Evolutionary conservation across 2,329 filamentous ascomycete genomes (phyloP).

Genomic region (Arthrobotrys conoides): DNA sequence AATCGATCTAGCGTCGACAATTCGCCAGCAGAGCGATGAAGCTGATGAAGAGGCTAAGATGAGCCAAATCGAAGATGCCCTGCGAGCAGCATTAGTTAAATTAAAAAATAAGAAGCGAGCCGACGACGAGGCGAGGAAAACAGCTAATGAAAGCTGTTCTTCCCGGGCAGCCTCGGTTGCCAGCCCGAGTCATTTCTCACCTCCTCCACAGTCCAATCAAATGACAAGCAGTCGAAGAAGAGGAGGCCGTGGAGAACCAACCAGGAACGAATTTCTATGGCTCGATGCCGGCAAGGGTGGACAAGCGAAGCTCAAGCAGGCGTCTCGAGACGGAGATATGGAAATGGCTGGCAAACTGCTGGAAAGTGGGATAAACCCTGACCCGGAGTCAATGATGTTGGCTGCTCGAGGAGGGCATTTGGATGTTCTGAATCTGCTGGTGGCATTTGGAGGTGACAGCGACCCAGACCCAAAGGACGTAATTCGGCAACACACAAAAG

Average conservation of each 20-base stretch:
- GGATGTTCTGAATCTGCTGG: slow-evolving; percentile 83
- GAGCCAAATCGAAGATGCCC: slow-evolving; percentile 74
- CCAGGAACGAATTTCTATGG: slow-evolving; percentile 64
- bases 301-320: slow-evolving; percentile 64
- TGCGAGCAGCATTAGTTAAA: slow-evolving; percentile 72
- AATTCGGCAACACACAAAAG: slow-evolving; percentile 60
- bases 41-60: slow-evolving; percentile 80
- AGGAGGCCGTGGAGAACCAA: slow-evolving; percentile 63
- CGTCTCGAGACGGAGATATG: slow-evolving; percentile 68
- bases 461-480: slow-evolving; percentile 70
- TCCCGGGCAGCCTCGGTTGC: slow-evolving; percentile 64
- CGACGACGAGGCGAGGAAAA: slow-evolving; percentile 63
- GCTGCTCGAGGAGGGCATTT: slow-evolving; percentile 93
- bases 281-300: slow-evolving; percentile 64
- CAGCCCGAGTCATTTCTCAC: slow-evolving; percentile 64
- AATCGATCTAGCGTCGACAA: slow-evolving; percentile 77
- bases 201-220: slow-evolving; percentile 61
- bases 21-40: slow-evolving; percentile 71
- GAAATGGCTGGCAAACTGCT: slow-evolving; percentile 64
- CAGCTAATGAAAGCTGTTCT: slow-evolving; percentile 62
- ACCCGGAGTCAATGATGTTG: slow-evolving; percentile 89
- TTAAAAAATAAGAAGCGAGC: slow-evolving; percentile 62
- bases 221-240: slow-evolving; percentile 60
- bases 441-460: slow-evolving; percentile 77
- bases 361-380: slow-evolving; percentile 70